Conservation (phyloP, 2,329 filamentous ascomycete species). For the Geosmithia morbida region DNA sequence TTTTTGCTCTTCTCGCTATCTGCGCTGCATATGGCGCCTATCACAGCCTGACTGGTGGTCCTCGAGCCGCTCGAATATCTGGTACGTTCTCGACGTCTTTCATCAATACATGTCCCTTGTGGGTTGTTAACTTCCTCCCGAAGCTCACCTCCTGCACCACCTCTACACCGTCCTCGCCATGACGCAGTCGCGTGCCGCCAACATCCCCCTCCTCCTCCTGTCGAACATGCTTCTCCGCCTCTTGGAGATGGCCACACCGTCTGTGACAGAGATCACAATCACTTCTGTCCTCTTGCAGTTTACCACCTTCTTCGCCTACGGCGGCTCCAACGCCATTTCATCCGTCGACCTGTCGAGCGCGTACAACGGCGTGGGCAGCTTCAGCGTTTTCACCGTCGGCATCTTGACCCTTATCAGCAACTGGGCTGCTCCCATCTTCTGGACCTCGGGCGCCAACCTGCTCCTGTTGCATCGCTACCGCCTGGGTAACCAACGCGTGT, state of each 20-base stretch:
- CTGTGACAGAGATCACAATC: slow-evolving; percentile 45
- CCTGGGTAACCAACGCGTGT: slow-evolving; percentile 13
- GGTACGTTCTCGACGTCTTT: slow-evolving; percentile 8
- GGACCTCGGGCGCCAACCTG: slow-evolving; percentile 52
- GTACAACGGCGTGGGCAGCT: slow-evolving; percentile 80
- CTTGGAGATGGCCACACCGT: slow-evolving; percentile 30
- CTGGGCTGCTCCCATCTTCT: slow-evolving; percentile 86
- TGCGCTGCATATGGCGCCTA: slow-evolving; percentile 23
- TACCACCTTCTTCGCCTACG: slow-evolving; percentile 76
- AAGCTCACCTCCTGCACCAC: slow-evolving; percentile 43
- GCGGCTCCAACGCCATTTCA: slow-evolving; percentile 87
- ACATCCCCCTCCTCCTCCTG: slow-evolving; percentile 72
- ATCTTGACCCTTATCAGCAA: slow-evolving; percentile 76
- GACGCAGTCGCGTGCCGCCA: slow-evolving; percentile 74
- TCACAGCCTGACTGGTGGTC: slow-evolving; percentile 16
- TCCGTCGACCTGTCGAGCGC: slow-evolving; percentile 89
- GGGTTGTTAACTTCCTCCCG: too few species aligned
- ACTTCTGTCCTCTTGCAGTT: slow-evolving; percentile 67
- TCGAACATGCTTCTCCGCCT: slow-evolving; percentile 46
- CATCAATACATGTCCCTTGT: not conserved
- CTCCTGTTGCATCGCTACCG: slow-evolving; percentile 31
- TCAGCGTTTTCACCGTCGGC: slow-evolving; percentile 70
- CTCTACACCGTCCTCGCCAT: slow-evolving; percentile 66
- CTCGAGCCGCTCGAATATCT: slow-evolving; percentile 9
- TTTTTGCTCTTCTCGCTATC: slow-evolving; percentile 32